These are phyloP conservation scores for Chlorella variabilis DNA, from an alignment of 163 green algal species.

Conservation along the genomic window DNA sequence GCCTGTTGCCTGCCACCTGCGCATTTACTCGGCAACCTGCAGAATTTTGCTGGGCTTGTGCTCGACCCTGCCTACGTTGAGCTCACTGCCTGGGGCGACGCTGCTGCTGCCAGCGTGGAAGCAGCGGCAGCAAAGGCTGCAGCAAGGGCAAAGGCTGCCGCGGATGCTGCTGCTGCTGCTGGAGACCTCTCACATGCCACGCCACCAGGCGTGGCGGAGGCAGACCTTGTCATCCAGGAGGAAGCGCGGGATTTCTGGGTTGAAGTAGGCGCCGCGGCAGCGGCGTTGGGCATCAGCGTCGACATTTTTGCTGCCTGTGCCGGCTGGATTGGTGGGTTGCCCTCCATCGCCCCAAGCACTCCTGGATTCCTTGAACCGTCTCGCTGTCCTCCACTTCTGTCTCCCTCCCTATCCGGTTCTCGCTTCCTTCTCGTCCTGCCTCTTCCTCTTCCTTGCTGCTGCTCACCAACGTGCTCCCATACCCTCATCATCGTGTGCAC, in stretches of 20 bases:
- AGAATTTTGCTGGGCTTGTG: not conserved
- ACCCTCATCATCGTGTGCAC: no score
- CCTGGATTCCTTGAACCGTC: no score
- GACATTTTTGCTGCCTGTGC: constrained; percentile 78
- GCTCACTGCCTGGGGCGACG: constrained; percentile 38
- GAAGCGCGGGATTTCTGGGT: constrained; percentile 72
- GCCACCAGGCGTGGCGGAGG: not conserved
- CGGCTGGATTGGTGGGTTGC: constrained; percentile 27
- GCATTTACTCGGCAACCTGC: not conserved
- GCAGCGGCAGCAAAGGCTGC: not conserved
- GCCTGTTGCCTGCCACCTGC: no score
- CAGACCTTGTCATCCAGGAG: constrained; percentile 45
- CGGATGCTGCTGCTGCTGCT: not conserved
- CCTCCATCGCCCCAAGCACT: no score
- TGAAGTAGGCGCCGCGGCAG: constrained; percentile 68
- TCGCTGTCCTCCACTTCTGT: no score
- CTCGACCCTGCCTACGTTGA: constrained; percentile 35
- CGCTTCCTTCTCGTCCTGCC: no score
- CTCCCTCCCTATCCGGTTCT: no score
- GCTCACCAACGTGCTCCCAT: no score
- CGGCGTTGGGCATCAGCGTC: constrained; percentile 71
- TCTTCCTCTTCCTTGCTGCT: no score
- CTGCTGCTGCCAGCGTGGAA: not conserved
- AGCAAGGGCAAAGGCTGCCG: not conserved
- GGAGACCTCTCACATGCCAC: constrained; percentile 24